These are phyloP conservation scores for Angomonas ambiguus DNA, from an alignment of 208 protist species.

Conservation along the genomic window DNA sequence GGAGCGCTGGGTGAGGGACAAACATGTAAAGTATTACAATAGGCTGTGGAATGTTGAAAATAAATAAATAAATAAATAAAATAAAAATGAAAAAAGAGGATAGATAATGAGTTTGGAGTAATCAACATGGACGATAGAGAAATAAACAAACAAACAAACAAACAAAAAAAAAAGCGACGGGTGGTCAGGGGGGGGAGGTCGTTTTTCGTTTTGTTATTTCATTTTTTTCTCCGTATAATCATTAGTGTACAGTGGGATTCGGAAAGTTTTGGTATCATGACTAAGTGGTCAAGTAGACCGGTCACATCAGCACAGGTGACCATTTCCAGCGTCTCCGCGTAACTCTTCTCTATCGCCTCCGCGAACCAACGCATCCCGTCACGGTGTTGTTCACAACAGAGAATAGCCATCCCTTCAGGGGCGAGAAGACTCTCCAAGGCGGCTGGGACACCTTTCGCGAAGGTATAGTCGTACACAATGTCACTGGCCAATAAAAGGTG, in stretches of 20 bases:
- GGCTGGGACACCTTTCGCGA: constrained; percentile 31
- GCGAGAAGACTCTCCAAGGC: constrained; percentile 32
- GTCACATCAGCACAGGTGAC: constrained; percentile 25
- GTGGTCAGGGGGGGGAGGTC: no score
- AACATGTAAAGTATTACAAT: no score
- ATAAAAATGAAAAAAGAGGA: neutral
- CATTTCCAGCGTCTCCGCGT: constrained; percentile 18
- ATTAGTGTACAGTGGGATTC: constrained; percentile 34
- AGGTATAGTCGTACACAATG: constrained; percentile 53
- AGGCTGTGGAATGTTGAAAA: no score
- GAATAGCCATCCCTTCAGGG: constrained; percentile 34
- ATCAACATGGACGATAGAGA: no score
- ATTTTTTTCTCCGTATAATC: constrained; percentile 14
- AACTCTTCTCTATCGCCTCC: constrained; percentile 12
- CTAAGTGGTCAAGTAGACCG: constrained; percentile 18
- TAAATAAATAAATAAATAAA: no score
- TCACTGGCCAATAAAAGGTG: constrained; percentile 50
- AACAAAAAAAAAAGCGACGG: no score
- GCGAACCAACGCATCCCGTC: constrained; percentile 49
- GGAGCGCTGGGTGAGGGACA: neutral
- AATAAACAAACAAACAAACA: constrained; percentile 14
- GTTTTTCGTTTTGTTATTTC: neutral
- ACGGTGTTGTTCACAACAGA: constrained; percentile 61
- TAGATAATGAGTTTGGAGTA: constrained; percentile 9
- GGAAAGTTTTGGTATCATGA: constrained; percentile 22